phyloP scores from a whole-genome alignment of 1,284 basidiomycete genomes.

The Sporisorium exsertum region DNA sequence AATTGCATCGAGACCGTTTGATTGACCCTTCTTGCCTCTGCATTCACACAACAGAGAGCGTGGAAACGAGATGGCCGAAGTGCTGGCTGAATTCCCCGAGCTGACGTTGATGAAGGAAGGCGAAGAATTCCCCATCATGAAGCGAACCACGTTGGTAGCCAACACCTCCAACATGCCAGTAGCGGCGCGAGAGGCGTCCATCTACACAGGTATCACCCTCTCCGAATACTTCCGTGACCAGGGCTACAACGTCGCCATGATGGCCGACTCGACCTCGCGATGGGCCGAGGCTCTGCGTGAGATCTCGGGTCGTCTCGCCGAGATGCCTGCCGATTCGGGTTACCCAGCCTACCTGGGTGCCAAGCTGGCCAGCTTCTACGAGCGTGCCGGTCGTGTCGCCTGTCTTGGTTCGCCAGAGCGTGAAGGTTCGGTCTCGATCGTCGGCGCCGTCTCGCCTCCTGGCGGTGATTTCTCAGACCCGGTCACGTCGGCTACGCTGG shows the following conservation, averaged over 20 bases:
- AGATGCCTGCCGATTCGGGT: slow-evolving; percentile 97
- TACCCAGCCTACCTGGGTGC: slow-evolving; percentile 98
- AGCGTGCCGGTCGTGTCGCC: slow-evolving; percentile 96
- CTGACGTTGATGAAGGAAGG: slow-evolving; percentile 88
- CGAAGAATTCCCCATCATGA: slow-evolving; percentile 99
- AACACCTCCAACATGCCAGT: slow-evolving; percentile 99
- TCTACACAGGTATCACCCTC: slow-evolving; percentile 99
- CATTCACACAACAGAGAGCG: slow-evolving; percentile 65
- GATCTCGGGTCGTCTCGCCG: slow-evolving; percentile 97
- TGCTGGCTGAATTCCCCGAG: slow-evolving; percentile 94
- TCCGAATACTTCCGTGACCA: slow-evolving; percentile 99
- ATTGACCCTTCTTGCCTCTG: slow-evolving; percentile 12
- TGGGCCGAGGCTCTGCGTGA: slow-evolving; percentile 99
- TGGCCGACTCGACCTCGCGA: slow-evolving; percentile 99
- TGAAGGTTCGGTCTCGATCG: slow-evolving; percentile 94
- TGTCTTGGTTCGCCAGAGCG: slow-evolving; percentile 90
- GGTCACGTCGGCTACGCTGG: slow-evolving; percentile 94
- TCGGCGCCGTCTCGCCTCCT: slow-evolving; percentile 97
- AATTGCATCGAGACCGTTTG: background rate
- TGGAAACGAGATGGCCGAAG: slow-evolving; percentile 92
- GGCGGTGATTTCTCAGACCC: slow-evolving; percentile 99
- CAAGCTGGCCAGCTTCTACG: slow-evolving; percentile 97
- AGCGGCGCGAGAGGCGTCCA: slow-evolving; percentile 98
- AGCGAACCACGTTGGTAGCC: slow-evolving; percentile 97
- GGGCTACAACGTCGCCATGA: slow-evolving; percentile 98